Evolutionary conservation across 768 basidiomycete species (phyloP).

Genomic region (Tephrocybe sp.): DNA sequence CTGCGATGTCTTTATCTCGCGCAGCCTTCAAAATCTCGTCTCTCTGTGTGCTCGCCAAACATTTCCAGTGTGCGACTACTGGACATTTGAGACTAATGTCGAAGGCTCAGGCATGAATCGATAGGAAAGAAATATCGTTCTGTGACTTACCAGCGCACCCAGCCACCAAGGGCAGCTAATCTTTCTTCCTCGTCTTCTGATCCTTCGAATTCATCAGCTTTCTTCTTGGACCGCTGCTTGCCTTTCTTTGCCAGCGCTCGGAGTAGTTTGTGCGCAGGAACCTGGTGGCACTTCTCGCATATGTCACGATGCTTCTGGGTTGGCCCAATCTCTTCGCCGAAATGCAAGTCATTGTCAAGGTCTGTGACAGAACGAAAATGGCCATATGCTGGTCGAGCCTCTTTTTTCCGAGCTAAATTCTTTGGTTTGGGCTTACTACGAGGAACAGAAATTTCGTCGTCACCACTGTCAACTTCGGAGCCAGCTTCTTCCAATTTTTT

Average conservation of each 20-base stretch:
- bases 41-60: slow-evolving; percentile 62
- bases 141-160: slow-evolving; percentile 74
- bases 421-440: slow-evolving; percentile 18
- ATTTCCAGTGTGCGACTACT: slow-evolving; percentile 75
- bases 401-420: slow-evolving; percentile 23
- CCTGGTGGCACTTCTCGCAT: slow-evolving; percentile 72
- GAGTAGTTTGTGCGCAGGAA: slow-evolving; percentile 58
- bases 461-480: slow-evolving; percentile 25
- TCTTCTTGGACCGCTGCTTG: slow-evolving; percentile 39
- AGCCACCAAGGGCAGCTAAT: slow-evolving; percentile 63
- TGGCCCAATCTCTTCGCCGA: slow-evolving; percentile 56
- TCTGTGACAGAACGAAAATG: slow-evolving; percentile 41
- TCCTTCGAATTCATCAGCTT: slow-evolving; percentile 54
- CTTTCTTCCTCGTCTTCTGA: slow-evolving; percentile 54
- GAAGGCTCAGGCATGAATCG: slow-evolving; percentile 14
- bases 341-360: slow-evolving; percentile 45
- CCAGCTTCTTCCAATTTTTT: slow-evolving; percentile 34
- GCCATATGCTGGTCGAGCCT: slow-evolving; percentile 41
- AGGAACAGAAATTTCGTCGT: slow-evolving; percentile 21
- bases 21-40: slow-evolving; percentile 75
- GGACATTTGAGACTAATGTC: slow-evolving; percentile 71
- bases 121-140: neutral
- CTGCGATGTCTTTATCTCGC: slow-evolving; percentile 46
- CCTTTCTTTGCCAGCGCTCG: slow-evolving; percentile 33
- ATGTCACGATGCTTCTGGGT: slow-evolving; percentile 59